These are phyloP conservation scores for Chalaropsis thielavioides DNA, from an alignment of 2,329 filamentous ascomycete genomes.

Conservation along the genomic window DNA sequence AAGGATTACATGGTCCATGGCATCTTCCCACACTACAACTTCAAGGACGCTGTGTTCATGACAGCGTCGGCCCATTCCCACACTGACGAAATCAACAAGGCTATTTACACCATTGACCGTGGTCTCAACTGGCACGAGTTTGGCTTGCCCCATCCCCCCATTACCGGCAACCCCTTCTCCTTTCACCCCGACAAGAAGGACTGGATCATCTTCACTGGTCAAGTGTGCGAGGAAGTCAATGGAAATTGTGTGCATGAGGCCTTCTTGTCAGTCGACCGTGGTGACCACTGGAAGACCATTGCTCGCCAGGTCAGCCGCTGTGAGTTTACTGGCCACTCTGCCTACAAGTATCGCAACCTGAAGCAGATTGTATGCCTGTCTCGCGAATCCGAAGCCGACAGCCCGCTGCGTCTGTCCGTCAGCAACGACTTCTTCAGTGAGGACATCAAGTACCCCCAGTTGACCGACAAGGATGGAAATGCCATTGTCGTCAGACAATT, in stretches of 20 bases:
- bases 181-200: slow-evolving; percentile 81
- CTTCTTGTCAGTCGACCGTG: slow-evolving; percentile 64
- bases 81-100: slow-evolving; percentile 30
- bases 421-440: slow-evolving; percentile 66
- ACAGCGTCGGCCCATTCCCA: slow-evolving; percentile 42
- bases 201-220: slow-evolving; percentile 84
- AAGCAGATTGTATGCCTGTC: slow-evolving; percentile 46
- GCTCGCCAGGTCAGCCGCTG: slow-evolving; percentile 65
- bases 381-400: slow-evolving; percentile 37
- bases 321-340: slow-evolving; percentile 62
- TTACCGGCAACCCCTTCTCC: slow-evolving; percentile 36
- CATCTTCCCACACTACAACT: slow-evolving; percentile 66
- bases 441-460: slow-evolving; percentile 28
- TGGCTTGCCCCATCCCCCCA: slow-evolving; percentile 45
- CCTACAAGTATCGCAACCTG: slow-evolving; percentile 37
- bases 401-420: slow-evolving; percentile 54
- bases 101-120: slow-evolving; percentile 70
- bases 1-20: slow-evolving; percentile 52
- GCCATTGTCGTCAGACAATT: slow-evolving; percentile 58
- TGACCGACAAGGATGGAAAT: slow-evolving; percentile 44
- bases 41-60: slow-evolving; percentile 78
- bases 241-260: slow-evolving; percentile 57
- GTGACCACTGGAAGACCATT: slow-evolving; percentile 63
- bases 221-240: slow-evolving; percentile 45
- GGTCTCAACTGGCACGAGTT: slow-evolving; percentile 62